Conservation (phyloP, 495 filamentous ascomycete species). For the Penicillium manginii region DNA sequence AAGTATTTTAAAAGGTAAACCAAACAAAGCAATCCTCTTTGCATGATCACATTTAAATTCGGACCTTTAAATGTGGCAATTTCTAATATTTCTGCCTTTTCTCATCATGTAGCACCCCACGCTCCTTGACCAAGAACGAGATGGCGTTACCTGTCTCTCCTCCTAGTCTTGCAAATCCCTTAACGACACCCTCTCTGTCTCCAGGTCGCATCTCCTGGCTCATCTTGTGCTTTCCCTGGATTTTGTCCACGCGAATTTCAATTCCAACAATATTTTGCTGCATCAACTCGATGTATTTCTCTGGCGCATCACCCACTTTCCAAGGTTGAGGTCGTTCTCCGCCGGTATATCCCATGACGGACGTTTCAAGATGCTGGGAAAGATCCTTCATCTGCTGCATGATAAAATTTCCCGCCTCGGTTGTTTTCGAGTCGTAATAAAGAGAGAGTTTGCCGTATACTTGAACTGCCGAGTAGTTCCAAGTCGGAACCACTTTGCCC, state of each 20-base stretch:
- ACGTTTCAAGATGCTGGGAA: neutral
- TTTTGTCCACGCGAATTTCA: constrained; percentile 41
- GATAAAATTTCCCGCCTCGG: constrained; percentile 26
- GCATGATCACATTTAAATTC: too few species aligned
- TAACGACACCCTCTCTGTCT: constrained; percentile 45
- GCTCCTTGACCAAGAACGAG: neutral
- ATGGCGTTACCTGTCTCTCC: neutral
- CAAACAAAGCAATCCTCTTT: too few species aligned
- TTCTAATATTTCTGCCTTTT: constrained; percentile 1
- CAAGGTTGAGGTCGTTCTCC: constrained; percentile 33
- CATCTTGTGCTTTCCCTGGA: constrained; percentile 57
- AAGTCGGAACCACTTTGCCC: neutral
- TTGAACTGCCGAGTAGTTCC: neutral
- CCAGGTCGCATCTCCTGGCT: constrained; percentile 49
- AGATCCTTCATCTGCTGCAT: neutral
- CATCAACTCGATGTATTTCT: constrained; percentile 42
- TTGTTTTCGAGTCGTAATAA: constrained; percentile 30
- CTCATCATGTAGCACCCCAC: neutral
- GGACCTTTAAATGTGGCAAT: too few species aligned
- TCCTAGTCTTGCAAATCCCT: constrained; percentile 30
- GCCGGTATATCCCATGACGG: constrained; percentile 3
- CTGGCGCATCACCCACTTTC: constrained; percentile 48
- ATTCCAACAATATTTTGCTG: constrained; percentile 53
- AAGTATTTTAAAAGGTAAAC: too few species aligned
- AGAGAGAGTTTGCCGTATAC: neutral